These are phyloP conservation scores for Venturia asperata DNA, from an alignment of 2,329 filamentous ascomycete species.

Conservation along the genomic window DNA sequence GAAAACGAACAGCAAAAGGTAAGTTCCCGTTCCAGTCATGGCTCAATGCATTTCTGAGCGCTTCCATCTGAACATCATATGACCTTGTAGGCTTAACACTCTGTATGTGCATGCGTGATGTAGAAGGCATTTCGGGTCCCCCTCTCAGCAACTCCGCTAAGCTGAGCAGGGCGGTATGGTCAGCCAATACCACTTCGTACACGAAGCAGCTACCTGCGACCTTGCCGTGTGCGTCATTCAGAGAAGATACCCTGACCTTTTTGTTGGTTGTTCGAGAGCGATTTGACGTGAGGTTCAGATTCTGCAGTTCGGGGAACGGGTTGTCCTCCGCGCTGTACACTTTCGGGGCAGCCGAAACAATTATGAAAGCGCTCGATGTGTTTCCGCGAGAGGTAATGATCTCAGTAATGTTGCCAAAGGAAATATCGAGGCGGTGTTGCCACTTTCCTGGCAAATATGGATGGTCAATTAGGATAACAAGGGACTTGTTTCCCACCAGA, in stretches of 20 bases:
- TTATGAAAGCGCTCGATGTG: neutral
- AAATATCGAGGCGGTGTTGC: constrained; percentile 34
- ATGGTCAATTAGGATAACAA: constrained; percentile 27
- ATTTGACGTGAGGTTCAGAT: neutral
- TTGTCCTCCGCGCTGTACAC: constrained; percentile 19
- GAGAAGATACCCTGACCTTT: constrained; percentile 30
- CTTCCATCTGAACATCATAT: constrained; percentile 19
- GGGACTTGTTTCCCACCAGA: constrained; percentile 31
- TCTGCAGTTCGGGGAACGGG: constrained; percentile 17
- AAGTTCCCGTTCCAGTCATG: neutral
- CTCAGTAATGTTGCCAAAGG: constrained; percentile 30
- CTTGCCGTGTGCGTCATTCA: constrained; percentile 33
- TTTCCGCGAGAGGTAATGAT: constrained; percentile 18
- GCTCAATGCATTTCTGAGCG: constrained; percentile 17
- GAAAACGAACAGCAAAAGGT: constrained; percentile 20
- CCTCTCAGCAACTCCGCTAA: constrained; percentile 25
- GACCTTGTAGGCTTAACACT: constrained; percentile 15
- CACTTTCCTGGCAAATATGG: constrained; percentile 23
- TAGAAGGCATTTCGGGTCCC: constrained; percentile 28
- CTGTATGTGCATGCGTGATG: constrained; percentile 24
- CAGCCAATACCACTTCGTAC: constrained; percentile 37
- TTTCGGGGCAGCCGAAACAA: constrained; percentile 15
- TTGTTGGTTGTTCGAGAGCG: constrained; percentile 18
- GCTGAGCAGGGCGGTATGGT: constrained; percentile 24
- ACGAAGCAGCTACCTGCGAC: constrained; percentile 44